Evolutionary conservation across 495 filamentous ascomycete genomes (phyloP).

Genomic region (Annulohypoxylon nitens): DNA sequence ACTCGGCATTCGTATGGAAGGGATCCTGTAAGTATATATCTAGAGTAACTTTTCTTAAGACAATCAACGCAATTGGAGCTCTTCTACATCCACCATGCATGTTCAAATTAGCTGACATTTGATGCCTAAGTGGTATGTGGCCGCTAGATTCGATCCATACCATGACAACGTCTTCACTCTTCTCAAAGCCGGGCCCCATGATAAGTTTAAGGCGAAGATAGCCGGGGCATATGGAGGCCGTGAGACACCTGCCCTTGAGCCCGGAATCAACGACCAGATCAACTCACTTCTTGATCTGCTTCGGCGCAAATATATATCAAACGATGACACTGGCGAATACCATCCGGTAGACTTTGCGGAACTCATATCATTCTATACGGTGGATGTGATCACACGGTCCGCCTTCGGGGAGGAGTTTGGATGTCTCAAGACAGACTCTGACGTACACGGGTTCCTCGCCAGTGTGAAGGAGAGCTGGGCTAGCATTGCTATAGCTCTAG

Average conservation of each 20-base stretch:
- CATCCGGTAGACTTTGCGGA: slow-evolving; percentile 16
- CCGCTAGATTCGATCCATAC: slow-evolving; percentile 56
- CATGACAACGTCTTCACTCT: slow-evolving; percentile 53
- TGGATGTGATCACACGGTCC: slow-evolving; percentile 15
- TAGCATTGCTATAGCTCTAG: slow-evolving; percentile 12
- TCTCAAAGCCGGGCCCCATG: slow-evolving; percentile 4
- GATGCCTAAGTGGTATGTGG: slow-evolving; percentile 55
- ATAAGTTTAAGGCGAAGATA: slow-evolving; percentile 17
- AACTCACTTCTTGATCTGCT: slow-evolving; percentile 12
- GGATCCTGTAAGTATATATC: slow-evolving; percentile 41
- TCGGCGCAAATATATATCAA: slow-evolving; percentile 14
- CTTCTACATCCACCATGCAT: background rate
- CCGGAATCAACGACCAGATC: slow-evolving; percentile 14
- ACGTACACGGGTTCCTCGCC: slow-evolving; percentile 11
- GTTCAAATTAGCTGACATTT: slow-evolving; percentile 23
- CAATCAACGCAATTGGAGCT: background rate
- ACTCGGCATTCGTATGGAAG: slow-evolving; percentile 51
- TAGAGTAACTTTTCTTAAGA: background rate
- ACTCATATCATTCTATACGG: slow-evolving; percentile 14
- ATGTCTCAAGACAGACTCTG: slow-evolving; percentile 11
- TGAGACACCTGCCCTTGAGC: slow-evolving; percentile 8
- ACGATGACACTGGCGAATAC: background rate
- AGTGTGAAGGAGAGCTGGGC: slow-evolving; percentile 11
- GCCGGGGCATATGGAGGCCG: slow-evolving; percentile 8
- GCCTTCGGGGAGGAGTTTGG: slow-evolving; percentile 16